phyloP scores from a whole-genome alignment of 331 rosid species.

The Malus hybrid region DNA sequence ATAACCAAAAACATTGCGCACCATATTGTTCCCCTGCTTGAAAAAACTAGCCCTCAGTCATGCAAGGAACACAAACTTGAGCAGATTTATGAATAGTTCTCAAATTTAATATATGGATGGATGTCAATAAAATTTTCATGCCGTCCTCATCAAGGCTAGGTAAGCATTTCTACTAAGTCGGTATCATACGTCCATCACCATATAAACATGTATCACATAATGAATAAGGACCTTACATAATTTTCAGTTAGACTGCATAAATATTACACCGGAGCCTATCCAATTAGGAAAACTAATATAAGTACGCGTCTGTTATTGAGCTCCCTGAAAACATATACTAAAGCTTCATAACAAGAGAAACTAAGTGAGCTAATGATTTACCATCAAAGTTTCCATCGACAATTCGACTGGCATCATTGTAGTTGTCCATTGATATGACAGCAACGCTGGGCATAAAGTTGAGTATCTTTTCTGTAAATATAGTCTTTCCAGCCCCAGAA shows the following conservation, averaged over 20 bases:
- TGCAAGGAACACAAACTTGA: not conserved
- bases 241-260: not conserved
- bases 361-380: constrained; percentile 27
- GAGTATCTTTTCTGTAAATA: constrained; percentile 87
- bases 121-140: not conserved
- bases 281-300: not conserved
- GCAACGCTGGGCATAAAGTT: constrained; percentile 91
- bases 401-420: constrained; percentile 92
- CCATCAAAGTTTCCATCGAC: constrained; percentile 98
- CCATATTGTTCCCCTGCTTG: too few relatives aligned
- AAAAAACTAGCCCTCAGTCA: too few relatives aligned
- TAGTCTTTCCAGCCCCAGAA: constrained; percentile 97
- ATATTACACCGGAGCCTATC: not conserved
- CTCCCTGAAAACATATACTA: constrained; percentile 1
- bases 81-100: not conserved
- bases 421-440: constrained; percentile 95
- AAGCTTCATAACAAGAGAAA: constrained; percentile 10
- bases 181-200: not conserved
- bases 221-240: not conserved
- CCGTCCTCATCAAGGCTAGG: not conserved
- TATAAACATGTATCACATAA: not conserved
- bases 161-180: not conserved
- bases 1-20: not conserved
- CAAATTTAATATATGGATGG: too few relatives aligned
- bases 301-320: not conserved